Base-by-base conservation (phyloP, 305 asterid genomes). In the Fraxinus floribunda region DNA sequence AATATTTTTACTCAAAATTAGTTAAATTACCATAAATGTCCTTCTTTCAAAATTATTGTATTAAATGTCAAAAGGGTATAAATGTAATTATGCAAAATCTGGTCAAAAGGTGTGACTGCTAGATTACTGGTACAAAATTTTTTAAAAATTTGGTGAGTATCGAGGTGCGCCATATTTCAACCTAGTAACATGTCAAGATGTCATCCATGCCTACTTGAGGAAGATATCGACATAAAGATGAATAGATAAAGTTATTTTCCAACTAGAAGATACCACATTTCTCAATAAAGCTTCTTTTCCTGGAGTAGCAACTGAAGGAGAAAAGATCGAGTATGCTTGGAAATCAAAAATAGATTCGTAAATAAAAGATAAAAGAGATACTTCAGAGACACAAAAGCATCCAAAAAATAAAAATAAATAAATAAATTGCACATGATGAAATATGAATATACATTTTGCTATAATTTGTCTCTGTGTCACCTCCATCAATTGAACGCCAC, bases 401-500 rank as follows among this genome's bases (percentile, higher is more conserved):
- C 60, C 5, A 38, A 8, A 39, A 39, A 39, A 39, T 11, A 44
- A 11, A 44, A 55, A 55, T 1, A 52, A 52, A 57, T 39, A 39
- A 39, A 39, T 39, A 60, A 7, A 64, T 64, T 64, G 1, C n/a
- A 7, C 13, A 8, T 16, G 72, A 64, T 64, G 32, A 24, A 24
- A 41, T 2, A 9, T 41, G 52, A 44, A 9, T 64, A 64, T 22
- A 7, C 5, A 62, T 64, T 55, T 55, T 18, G 72, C 32, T 62
- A 35, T 72, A 4, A 4, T 16, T 78, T 20, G 38, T 62, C 36
- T 34, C 41, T 8, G 26, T 0, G 0, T 11, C 32, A 44, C 24
- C 24, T 22, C 75, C 13, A 78, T 78, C 64, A n/a, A 46, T 70
- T 29, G 44, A 84, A 78, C 15, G 78, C n/a, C 57, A 71, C 78